Base-by-base conservation (phyloP, 1,284 basidiomycete genomes). In the Pterulicium gracile region DNA sequence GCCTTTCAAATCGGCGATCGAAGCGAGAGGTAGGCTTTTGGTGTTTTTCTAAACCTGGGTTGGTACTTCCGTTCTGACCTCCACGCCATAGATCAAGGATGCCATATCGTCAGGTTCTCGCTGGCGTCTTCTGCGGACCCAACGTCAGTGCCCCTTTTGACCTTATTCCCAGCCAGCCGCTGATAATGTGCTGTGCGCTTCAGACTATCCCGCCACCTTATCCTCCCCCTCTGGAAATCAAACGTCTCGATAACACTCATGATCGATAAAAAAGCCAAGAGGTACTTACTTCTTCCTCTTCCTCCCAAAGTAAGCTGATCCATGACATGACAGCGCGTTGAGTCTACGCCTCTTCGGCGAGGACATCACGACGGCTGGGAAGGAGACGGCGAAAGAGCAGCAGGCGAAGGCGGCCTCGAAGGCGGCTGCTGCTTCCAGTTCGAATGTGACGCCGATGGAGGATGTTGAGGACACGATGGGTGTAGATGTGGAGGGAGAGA, bases 241-340 rank as follows among this genome's bases (percentile, higher is more conserved):
- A 84, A 81, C 51, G 77, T 81, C 14, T 92, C 88, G 1, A 63
- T 94, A 48, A 80, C 84, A 3, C 70, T 96, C 48, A 92, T 97
- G 87, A 80, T 95, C 50, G 91, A 96, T 64, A 97, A 96, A 64
- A 86, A 86, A 56, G 88, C 91, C 24, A 96, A 96, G 66, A 88
- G 82, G 90, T 89, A 49, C 19, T 10, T 7, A 20, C 10, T 65
- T 58, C 14, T 7, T 34, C 20, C 19, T 19, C 18, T n/a, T n/a
- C n/a, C n/a, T n/a, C n/a, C n/a, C 40, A 20, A 23, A 22, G 27
- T 32, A 20, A 43, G 2, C 17, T 17, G 3, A 43, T n/a, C 4
- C 5, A 13, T 4, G 13, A 15, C 4, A 1, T 42, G 17, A 15
- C 47, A 75, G 88, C 58, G 88, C 88, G 0, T 62, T 91, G 54